Evolutionary conservation across 495 filamentous ascomycete species (phyloP).

Genomic region (Talaromyces nanjingensis): DNA sequence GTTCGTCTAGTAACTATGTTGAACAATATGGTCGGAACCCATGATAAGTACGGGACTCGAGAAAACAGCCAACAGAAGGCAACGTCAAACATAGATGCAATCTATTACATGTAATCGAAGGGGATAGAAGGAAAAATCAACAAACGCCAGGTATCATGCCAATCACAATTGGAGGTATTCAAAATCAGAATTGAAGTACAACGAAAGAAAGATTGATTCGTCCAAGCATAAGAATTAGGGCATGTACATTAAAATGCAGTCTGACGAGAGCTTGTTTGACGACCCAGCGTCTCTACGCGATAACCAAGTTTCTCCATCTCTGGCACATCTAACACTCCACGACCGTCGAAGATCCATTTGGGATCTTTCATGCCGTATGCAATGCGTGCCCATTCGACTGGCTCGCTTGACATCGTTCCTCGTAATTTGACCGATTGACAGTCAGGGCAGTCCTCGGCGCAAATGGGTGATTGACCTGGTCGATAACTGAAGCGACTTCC

Average conservation of each 20-base stretch:
- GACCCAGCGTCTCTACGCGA: conserved; percentile 20
- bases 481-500: conserved; percentile 3
- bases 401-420: conserved; percentile 14
- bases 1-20: background rate
- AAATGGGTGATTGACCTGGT: conserved; percentile 7
- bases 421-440: conserved; percentile 15
- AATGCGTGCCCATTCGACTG: conserved; percentile 48
- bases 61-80: background rate
- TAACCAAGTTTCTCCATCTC: conserved; percentile 53
- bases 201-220: background rate
- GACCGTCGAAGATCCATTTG: conserved; percentile 65
- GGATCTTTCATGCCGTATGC: conserved; percentile 55
- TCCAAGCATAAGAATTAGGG: background rate
- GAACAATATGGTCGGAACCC: background rate
- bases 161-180: background rate
- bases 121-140: background rate
- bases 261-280: conserved; percentile 10
- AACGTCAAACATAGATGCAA: background rate
- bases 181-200: background rate
- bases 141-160: conserved; percentile 11
- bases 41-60: background rate
- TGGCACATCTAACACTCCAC: conserved; percentile 50
- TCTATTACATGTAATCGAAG: background rate
- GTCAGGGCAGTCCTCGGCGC: conserved; percentile 16
- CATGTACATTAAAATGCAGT: conserved; percentile 1